Base-by-base conservation (phyloP, 371 early-diverging fungal species). In the Mucor mucedo region DNA sequence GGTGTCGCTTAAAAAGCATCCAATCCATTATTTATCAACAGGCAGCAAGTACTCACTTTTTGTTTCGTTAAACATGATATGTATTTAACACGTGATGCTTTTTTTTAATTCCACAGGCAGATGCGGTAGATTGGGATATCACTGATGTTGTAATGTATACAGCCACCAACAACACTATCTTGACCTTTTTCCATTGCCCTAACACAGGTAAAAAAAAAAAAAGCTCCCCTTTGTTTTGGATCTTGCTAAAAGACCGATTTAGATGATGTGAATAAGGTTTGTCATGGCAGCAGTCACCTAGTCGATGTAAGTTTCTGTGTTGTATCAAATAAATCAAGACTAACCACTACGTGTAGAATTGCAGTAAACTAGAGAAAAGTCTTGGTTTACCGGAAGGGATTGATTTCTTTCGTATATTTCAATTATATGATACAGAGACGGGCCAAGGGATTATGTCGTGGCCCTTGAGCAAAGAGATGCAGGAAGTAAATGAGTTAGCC, bases 141-240 rank as follows among this genome's bases (percentile, higher is more conserved):
- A 73, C 86, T 11, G 80, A 87, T 49, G 71, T 85, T 1, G 83
- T 84, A 30, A 82, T 85, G 83, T 83, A 85, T 52, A 76, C 82
- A 57, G 85, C 83, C 29, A 79, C 83, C 28, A 74, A 82, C 52
- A 77, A 77, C 21, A 71, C 80, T 11, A 73, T 85, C 4, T 76
- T 87, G 5, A 73, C 83, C 3, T 85, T 84, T 58, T 87, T 85
- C 61, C 86, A 87, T 65, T 70, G 50, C 28, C 50, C 28, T 30
- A 30, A 50, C 5, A 13, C 28, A 50, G 28, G 50, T 50, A 49
- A 49, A 6, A 10, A 16, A 49, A 10, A 3, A 11, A 9, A 13
- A 30, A 11, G 30, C 21, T 27, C 9, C 8, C 8, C 0, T 35
- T 35, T 6, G 4, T 35, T 35, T 35, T 21, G 21, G 21, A 21